Evolutionary conservation across 2,329 filamentous ascomycete genomes (phyloP).

Genomic region (Beauveria medogensis): DNA sequence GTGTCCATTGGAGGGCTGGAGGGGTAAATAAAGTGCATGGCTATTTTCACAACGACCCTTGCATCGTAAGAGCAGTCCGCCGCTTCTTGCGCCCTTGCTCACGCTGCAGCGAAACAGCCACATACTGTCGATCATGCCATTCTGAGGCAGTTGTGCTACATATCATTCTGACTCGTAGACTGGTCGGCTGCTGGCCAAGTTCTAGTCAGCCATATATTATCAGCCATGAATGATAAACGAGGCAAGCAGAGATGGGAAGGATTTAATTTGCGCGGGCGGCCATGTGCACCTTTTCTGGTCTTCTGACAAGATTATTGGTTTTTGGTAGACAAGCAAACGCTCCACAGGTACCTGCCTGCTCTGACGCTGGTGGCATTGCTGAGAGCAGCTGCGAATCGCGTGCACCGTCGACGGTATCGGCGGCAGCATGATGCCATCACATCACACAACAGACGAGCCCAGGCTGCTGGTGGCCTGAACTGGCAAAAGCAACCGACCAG

Average conservation of each 20-base stretch:
- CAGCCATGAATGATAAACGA: not conserved
- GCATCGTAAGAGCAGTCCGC: not conserved
- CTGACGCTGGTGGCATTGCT: not conserved
- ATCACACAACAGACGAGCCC: not conserved
- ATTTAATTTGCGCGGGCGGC: not conserved
- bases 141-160: slow-evolving; percentile 9
- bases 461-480: not conserved
- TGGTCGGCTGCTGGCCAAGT: not conserved
- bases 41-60: not conserved
- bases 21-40: no score
- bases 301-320: no score
- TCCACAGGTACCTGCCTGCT: not conserved
- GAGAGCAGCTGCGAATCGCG: not conserved
- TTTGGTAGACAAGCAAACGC: not conserved
- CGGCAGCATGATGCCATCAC: not conserved
- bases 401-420: not conserved
- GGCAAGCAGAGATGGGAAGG: not conserved
- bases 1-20: no score
- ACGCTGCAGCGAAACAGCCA: slow-evolving; percentile 5
- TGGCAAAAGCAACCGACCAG: not conserved
- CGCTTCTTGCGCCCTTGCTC: not conserved
- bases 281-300: not conserved
- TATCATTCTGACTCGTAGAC: slow-evolving; percentile 1
- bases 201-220: not conserved
- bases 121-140: slow-evolving; percentile 6